Conservation (phyloP, 177 flowering plant species). For the Vitis hybrid region DNA sequence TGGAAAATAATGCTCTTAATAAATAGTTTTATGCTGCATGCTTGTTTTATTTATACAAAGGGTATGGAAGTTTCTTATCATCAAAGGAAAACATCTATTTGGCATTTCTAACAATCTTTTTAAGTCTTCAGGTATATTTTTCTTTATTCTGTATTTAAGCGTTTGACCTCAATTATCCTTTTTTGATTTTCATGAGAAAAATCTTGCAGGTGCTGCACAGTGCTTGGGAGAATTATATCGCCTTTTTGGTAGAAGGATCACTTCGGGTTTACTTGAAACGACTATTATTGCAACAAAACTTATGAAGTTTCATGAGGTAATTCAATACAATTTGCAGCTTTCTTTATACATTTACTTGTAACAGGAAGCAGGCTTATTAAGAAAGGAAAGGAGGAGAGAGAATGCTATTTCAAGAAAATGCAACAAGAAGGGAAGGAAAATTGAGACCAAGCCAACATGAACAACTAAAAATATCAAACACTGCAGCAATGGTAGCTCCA, state of each 20-base stretch:
- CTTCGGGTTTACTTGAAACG: conserved; percentile 90
- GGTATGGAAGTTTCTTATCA: too few relatives aligned
- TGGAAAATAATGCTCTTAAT: too few relatives aligned
- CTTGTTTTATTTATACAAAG: too few relatives aligned
- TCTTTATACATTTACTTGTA: neutral
- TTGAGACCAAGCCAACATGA: neutral
- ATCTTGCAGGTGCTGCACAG: conserved; percentile 76
- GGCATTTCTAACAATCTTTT: neutral
- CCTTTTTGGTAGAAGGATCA: conserved; percentile 81
- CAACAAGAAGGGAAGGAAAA: neutral
- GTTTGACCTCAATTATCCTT: neutral
- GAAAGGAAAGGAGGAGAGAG: neutral
- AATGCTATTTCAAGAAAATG: neutral
- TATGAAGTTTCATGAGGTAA: conserved; percentile 86
- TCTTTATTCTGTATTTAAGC: neutral
- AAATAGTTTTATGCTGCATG: too few relatives aligned
- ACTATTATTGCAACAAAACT: conserved; percentile 77
- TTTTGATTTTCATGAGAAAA: conserved; percentile 1
- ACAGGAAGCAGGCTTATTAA: too few relatives aligned
- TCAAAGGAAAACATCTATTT: too few relatives aligned
- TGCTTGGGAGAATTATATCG: conserved; percentile 91
- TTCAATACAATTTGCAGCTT: neutral
- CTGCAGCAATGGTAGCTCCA: neutral
- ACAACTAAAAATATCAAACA: neutral
- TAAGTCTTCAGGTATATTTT: neutral